These are phyloP conservation scores for Gracilaria caudata DNA, from an alignment of 23 red algal species.

Conservation along the genomic window DNA sequence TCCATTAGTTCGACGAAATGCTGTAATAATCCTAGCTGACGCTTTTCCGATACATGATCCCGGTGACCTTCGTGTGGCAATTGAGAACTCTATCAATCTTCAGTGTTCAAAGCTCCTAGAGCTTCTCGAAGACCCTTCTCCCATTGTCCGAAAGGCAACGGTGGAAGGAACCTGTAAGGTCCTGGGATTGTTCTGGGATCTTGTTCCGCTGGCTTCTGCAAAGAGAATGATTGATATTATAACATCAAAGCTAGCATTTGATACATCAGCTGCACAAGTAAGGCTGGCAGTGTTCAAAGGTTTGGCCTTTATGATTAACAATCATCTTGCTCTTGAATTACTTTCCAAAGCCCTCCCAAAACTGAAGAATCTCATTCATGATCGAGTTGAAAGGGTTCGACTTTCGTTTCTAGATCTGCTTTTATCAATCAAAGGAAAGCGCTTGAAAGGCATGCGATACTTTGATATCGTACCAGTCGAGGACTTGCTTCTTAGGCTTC, in stretches of 20 bases:
- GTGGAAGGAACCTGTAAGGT: conserved; percentile 55
- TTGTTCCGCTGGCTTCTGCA: conserved; percentile 28
- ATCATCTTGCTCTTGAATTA: conserved; percentile 31
- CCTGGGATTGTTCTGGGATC: conserved; percentile 54
- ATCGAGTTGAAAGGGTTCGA: conserved; percentile 47
- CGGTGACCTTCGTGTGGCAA: conserved; percentile 17
- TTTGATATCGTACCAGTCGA: conserved; percentile 67
- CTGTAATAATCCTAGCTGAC: conserved; percentile 63
- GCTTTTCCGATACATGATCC: conserved; percentile 76
- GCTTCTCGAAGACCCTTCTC: conserved; percentile 62
- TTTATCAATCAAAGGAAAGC: conserved; percentile 35
- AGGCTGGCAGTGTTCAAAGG: conserved; percentile 60
- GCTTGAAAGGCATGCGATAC: conserved; percentile 51
- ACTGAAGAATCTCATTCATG: conserved; percentile 52
- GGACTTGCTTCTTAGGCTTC: conserved; percentile 52
- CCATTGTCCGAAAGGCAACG: conserved; percentile 49
- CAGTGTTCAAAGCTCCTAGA: conserved; percentile 52
- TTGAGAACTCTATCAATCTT: conserved; percentile 17
- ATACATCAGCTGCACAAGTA: conserved; percentile 40
- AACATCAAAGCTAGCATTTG: conserved; percentile 41
- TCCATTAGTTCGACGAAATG: conserved; percentile 45
- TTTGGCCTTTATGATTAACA: conserved; percentile 42
- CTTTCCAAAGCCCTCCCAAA: conserved; percentile 39
- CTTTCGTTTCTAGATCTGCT: conserved; percentile 53
- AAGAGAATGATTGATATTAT: conserved; percentile 66